Evolutionary conservation across 176 grass and related monocot species (phyloP).

Genomic region (Cymbopogon citratus): DNA sequence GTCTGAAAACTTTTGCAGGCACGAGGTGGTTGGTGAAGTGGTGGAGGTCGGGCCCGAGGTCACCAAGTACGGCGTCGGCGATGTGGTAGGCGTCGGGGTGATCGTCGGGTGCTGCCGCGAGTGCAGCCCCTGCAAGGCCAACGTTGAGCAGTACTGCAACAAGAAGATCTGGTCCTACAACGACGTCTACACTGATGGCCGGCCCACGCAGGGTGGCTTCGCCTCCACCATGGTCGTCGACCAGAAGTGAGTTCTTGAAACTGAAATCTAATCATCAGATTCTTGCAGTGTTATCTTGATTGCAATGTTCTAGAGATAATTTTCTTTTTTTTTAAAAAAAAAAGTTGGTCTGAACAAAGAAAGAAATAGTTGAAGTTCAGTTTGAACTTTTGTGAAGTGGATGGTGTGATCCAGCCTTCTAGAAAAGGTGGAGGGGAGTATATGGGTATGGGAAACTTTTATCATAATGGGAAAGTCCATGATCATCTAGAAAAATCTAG

Average conservation of each 20-base stretch:
- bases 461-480: neutral
- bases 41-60: conserved; percentile 68
- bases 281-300: neutral
- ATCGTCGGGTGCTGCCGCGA: conserved; percentile 78
- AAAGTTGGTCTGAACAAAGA: neutral
- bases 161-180: conserved; percentile 97
- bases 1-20: conserved; percentile 34
- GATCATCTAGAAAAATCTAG: neutral
- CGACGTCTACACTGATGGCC: conserved; percentile 84
- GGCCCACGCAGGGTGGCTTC: conserved; percentile 80
- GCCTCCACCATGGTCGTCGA: conserved; percentile 84
- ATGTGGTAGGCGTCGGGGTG: conserved; percentile 63
- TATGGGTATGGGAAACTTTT: neutral
- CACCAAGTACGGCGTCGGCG: conserved; percentile 41
- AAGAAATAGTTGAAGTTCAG: neutral
- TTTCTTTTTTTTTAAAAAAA: neutral
- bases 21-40: conserved; percentile 95
- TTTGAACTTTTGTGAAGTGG: neutral
- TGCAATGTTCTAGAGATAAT: neutral
- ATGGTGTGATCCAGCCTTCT: neutral
- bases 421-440: neutral
- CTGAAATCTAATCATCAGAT: neutral
- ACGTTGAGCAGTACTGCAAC: conserved; percentile 92
- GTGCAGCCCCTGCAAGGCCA: conserved; percentile 75
- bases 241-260: conserved; percentile 65